Evolutionary conservation across 2,329 filamentous ascomycete species (phyloP), one percentile per base, ranked within the genome.

Genomic region (Hypoxylon sp.): DNA sequence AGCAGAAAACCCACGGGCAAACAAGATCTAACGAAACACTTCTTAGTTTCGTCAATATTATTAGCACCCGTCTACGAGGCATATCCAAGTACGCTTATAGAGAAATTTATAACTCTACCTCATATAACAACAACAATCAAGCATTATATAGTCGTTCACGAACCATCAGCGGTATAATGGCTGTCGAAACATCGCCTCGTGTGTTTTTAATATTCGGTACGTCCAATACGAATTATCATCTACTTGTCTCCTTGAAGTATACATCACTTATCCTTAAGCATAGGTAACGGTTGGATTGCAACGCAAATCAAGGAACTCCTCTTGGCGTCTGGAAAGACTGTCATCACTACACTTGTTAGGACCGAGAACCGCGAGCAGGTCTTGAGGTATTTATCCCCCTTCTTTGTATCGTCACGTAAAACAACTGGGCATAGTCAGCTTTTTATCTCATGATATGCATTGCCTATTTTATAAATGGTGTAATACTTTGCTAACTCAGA

Each of bases 211-310:
- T 44, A 44, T 44, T 44, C 11, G 39, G 39, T 44, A 44, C 9
- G 39, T 22, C 9, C 5, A 42, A 44, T 44, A 22, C 8, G 39
- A 17, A 42, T 9, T 19, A 31, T 9, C 8, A 31, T 19, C n/a
- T 39, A 42, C 39, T 2, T 10, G 3, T 44, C 5, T 19, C 9
- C 17, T 44, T 4, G 11, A 11, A 22, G 17, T 44, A 44, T 17
- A 10, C 4, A 9, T 22, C 9, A 10, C 39, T 44, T 44, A 44
- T 4, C 6, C 9, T 11, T 19, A 44, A 44, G n/a, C 6, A 44
- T 29, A 64, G 61, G 61, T n/a, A 53, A 52, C 37, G 61, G 61
- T 35, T 64, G 53, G 53, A 64, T 64, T 39, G 61, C 61, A 8
- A 31, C 14, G 26, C 54, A 58, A 17, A 19, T 64, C 31, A 64